Conservation (phyloP, 768 basidiomycete genomes). For the Suillus subluteus region DNA sequence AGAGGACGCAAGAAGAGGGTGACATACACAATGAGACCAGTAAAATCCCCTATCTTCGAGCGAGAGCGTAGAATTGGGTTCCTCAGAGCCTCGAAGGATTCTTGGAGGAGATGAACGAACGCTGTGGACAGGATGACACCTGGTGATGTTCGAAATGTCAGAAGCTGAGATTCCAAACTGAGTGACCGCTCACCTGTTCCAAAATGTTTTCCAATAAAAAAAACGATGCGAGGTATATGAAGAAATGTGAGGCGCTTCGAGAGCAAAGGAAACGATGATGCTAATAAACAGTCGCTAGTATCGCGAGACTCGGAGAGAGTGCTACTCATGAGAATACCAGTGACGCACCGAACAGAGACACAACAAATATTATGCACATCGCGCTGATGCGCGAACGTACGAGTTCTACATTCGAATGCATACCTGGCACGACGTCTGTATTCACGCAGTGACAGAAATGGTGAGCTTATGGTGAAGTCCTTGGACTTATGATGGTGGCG, state of each 20-base stretch:
- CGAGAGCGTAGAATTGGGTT: constrained; percentile 46
- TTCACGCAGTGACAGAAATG: background rate
- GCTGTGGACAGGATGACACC: constrained; percentile 85
- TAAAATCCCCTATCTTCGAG: constrained; percentile 59
- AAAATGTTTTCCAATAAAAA: constrained; percentile 89
- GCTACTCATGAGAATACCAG: constrained; percentile 7
- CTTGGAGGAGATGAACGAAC: constrained; percentile 80
- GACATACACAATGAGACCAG: constrained; percentile 76
- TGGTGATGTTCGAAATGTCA: constrained; percentile 19
- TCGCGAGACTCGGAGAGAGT: constrained; percentile 1
- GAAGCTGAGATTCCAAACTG: background rate
- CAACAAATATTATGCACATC: constrained; percentile 56
- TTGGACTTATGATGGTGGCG: background rate
- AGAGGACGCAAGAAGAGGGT: constrained; percentile 1
- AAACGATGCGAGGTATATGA: constrained; percentile 66
- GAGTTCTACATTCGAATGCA: background rate
- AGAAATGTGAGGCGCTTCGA: constrained; percentile 57
- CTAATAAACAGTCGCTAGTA: constrained; percentile 35
- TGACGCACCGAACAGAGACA: constrained; percentile 66
- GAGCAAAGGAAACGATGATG: constrained; percentile 74
- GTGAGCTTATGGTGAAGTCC: background rate
- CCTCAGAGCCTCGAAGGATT: constrained; percentile 66
- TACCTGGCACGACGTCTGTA: background rate
- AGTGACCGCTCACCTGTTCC: constrained; percentile 59
- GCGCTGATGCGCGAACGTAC: constrained; percentile 26